Base-by-base conservation (phyloP, 148 eudicot genomes). In the Rhododendron griersonianum region DNA sequence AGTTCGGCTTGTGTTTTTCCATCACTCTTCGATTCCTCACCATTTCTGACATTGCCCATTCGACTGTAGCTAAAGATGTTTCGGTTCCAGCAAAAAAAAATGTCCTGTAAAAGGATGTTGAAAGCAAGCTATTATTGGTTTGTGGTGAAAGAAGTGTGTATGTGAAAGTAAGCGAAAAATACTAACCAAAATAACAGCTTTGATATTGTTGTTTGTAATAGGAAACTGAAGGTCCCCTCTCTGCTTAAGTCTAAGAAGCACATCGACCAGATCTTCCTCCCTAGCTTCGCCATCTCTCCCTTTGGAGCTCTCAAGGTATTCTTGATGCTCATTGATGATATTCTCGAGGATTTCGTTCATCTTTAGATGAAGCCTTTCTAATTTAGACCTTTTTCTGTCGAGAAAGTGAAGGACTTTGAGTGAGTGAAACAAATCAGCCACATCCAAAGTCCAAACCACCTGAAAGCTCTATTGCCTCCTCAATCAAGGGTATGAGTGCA, bases 31-130 rank as follows among this genome's bases (percentile, higher is more conserved):
- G 85, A 23, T 83, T 83, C 51, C 33, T 84, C 11, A 84, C 48
- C 61, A 45, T 5, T 47, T 84, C 80, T 15, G 85, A 84, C 79
- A 84, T 84, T 35, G 65, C 85, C 85, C 85, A 84, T 10, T 84
- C 45, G 6, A 84, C 48, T 84, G 79, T 73, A 5, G 65, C 28
- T 2, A 80, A 84, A 11, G 45, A n/a, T 5, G 80, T 28, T 21
- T 84, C 79, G 4, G 45, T 45, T 13, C 65, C 80, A 28, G 79
- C 80, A 1, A 19, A 13, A 9, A 84, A 84, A 73, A 14, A 84
- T 71, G 14, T 84, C 85, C 57, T 71, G 6, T 59, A 59, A 59
- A 33, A 33, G n/a, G 9, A 59, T 59, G 65, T 59, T 28, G 11
- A 30, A 30, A 59, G 21, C 28, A 30, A 59, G 39, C 28, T 10